These are phyloP conservation scores for Phialophora expanda DNA, from an alignment of 2,329 filamentous ascomycete genomes.

Conservation along the genomic window DNA sequence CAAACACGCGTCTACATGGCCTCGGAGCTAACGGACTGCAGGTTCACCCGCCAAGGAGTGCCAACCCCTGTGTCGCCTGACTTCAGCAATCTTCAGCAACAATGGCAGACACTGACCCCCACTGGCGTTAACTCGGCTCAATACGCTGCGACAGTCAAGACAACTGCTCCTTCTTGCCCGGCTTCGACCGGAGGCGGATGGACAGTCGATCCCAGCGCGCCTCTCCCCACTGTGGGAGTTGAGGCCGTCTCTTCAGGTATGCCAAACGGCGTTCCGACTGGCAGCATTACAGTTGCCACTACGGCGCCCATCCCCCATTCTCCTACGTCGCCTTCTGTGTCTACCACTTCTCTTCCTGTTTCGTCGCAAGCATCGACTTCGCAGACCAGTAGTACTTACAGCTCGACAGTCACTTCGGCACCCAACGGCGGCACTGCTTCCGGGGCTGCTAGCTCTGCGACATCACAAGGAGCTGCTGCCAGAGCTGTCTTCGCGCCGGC, in stretches of 20 bases:
- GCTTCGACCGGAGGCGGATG: conserved; percentile 70
- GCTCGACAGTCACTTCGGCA: conserved; percentile 31
- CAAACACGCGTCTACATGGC: not conserved
- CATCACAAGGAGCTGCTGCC: conserved; percentile 33
- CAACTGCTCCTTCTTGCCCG: conserved; percentile 72
- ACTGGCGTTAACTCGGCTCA: conserved; percentile 68
- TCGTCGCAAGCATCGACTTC: conserved; percentile 8
- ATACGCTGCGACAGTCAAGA: conserved; percentile 68
- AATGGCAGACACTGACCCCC: conserved; percentile 75
- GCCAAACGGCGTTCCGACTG: conserved; percentile 35
- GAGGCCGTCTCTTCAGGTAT: conserved; percentile 42
- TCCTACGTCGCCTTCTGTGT: conserved; percentile 8
- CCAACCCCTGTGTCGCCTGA: conserved; percentile 76
- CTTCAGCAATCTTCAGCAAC: conserved; percentile 74
- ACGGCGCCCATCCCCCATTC: conserved; percentile 19
- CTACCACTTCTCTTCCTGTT: not conserved
- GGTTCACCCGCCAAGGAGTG: conserved; percentile 72
- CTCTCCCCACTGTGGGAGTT: conserved; percentile 72
- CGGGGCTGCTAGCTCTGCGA: conserved; percentile 27
- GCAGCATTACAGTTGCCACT: conserved; percentile 33
- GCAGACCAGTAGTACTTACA: conserved; percentile 37
- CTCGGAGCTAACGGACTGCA: conserved; percentile 28
- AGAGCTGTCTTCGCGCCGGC: conserved; percentile 26
- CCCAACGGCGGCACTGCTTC: conserved; percentile 14
- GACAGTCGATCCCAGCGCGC: conserved; percentile 72